Percentiles rank a stretch among this genome's conserved stretches.
These are phyloP conservation scores for Intubia oerlemansii DNA, from an alignment of 2,329 filamentous ascomycete species.

Conservation along the genomic window DNA sequence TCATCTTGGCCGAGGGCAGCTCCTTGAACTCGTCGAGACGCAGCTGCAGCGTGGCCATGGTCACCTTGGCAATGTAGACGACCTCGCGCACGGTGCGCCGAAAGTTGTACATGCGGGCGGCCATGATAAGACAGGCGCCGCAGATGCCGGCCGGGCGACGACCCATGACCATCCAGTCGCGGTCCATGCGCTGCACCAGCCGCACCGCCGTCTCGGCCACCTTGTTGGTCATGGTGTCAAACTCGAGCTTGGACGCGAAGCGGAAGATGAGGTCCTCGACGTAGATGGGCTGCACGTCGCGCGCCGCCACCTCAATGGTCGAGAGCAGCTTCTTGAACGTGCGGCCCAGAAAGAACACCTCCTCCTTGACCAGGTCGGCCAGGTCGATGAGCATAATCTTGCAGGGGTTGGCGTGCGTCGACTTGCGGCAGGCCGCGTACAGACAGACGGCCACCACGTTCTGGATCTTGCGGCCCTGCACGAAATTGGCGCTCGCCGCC, in stretches of 20 bases:
- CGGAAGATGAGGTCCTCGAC: constrained; percentile 81
- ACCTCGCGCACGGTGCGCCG: constrained; percentile 81
- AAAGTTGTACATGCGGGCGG: constrained; percentile 96
- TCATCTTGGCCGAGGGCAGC: constrained; percentile 66
- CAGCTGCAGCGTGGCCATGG: constrained; percentile 78
- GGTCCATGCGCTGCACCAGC: constrained; percentile 79
- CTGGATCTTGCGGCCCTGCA: constrained; percentile 66
- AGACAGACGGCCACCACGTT: constrained; percentile 80
- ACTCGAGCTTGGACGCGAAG: constrained; percentile 82
- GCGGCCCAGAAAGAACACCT: constrained; percentile 80
- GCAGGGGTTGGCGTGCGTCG: constrained; percentile 37
- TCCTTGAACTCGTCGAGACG: constrained; percentile 81
- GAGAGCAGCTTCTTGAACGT: constrained; percentile 69
- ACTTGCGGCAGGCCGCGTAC: constrained; percentile 69
- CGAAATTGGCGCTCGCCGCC: constrained; percentile 53
- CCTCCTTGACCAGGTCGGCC: constrained; percentile 61
- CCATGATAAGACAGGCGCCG: constrained; percentile 82
- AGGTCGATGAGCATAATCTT: constrained; percentile 90
- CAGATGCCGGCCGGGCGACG: constrained; percentile 85
- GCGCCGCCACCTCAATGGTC: constrained; percentile 36
- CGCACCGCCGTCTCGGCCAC: constrained; percentile 77
- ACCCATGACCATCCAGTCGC: constrained; percentile 94
- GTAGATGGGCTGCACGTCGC: constrained; percentile 44
- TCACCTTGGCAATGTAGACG: constrained; percentile 96
- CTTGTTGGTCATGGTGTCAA: constrained; percentile 57